Base-by-base conservation (phyloP, 306 rosid genomes). In the Macrotyloma uniflorum region DNA sequence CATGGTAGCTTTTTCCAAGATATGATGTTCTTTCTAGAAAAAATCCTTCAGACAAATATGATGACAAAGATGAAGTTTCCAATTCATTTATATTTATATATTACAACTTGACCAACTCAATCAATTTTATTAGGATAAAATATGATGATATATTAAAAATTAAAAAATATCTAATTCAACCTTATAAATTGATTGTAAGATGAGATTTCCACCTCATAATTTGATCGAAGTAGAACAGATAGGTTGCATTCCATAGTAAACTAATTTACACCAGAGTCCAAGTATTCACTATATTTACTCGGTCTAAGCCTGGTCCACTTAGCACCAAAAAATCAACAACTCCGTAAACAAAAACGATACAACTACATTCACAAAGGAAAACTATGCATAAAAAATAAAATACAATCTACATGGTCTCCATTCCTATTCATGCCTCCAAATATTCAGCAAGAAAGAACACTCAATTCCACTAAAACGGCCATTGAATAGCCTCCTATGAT, bases 361-460 rank as follows among this genome's bases (percentile, higher is more conserved):
- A 75, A 78, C 59, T 53, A 65, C 47, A 64, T 14, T 74, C 76
- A 57, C 67, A 69, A 77, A 78, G 40, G 80, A 30, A 59, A 77
- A 78, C 62, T 58, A 53, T 15, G 53, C 68, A 71, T 62, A 33
- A 24, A 69, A 30, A 69, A 30, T 14, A 42, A 61, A 42, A 28
- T 75, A 71, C 71, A 58, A 77, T 55, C 88, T 74, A 68, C 54
- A 30, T 24, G 35, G 47, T 74, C 84, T 50, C 77, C 61, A 76
- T 40, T 84, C 63, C 83, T 49, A 74, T 67, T 67, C 80, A 61
- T 72, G 77, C 65, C 83, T 87, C 69, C 67, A 77, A 75, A 79
- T 72, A 77, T 79, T 76, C 18, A 45, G 79, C 70, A 73, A 57
- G 47, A 71, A 47, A 67, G 67, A 7, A 67, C 70, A 36, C 53